Evolutionary conservation across 192 early-diverging fungal genomes (phyloP), one percentile per base, ranked within the genome.

Genomic region (Backusella tuberculispora): DNA sequence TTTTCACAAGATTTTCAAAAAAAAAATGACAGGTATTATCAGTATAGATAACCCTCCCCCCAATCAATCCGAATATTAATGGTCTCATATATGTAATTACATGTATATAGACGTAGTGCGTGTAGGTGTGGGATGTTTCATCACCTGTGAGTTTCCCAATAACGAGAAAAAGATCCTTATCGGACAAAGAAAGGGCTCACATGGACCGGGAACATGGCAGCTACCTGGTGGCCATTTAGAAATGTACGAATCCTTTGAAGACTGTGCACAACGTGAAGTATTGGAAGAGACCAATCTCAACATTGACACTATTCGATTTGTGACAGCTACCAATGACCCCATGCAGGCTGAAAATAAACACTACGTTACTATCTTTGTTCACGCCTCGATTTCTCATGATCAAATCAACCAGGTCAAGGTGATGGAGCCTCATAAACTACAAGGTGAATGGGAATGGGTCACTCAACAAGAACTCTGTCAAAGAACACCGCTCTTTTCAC

Each of bases 141-240:
- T 84, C 9, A 74, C 76, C 19, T 75, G 74, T 12, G 73, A 37
- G 17, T 34, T 37, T 6, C 66, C 66, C 21, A 46, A 37, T 12
- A 63, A 48, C 40, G 47, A 63, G 13, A 41, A 19, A 10, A 69
- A 47, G 29, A 70, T 87, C 12, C 74, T 90, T n/a, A 74, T 89
- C 40, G 88, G 88, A 13, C 76, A 85, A 71, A 80, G 88, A 44
- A 85, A 83, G 41, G 88, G 86, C 21, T 83, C 81, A 12, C 87
- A 86, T 78, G 88, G 88, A 13, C 82, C 86, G n/a, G 83, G 87
- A 78, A 81, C 66, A 6, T 84, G 63, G 41, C 85, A 87, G 70
- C 66, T 89, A 38, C 84, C 87, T 0, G 88, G 87, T 48, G 88
- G 88, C 1, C 88, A 88, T 71, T 84, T 90, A 3, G 88, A 90